phyloP scores from a whole-genome alignment of 1,139 yeast species.

The Arxiozyma heterogenica region DNA sequence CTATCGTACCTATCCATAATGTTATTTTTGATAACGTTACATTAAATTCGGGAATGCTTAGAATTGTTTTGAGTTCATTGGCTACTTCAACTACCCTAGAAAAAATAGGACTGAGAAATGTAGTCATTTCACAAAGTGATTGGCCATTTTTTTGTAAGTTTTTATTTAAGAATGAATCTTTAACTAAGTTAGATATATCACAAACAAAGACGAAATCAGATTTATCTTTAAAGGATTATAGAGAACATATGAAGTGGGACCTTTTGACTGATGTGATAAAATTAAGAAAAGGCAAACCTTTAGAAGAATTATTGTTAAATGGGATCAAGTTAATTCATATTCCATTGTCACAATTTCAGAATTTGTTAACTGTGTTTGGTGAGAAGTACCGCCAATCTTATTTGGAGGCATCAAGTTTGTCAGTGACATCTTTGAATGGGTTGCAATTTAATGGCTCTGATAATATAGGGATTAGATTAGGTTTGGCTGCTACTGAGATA shows the following conservation, averaged over 20 bases:
- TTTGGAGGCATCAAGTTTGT: constrained; percentile 15
- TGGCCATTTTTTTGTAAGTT: constrained; percentile 75
- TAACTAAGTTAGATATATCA: constrained; percentile 69
- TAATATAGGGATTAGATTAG: constrained; percentile 41
- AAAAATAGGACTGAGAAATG: constrained; percentile 70
- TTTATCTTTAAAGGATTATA: constrained; percentile 40
- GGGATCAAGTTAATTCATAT: constrained; percentile 51
- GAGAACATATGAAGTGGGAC: constrained; percentile 73
- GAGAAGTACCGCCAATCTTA: constrained; percentile 16
- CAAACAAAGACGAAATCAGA: constrained; percentile 59
- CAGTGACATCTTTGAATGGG: constrained; percentile 30
- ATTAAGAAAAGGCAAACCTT: constrained; percentile 47
- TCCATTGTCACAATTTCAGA: constrained; percentile 42
- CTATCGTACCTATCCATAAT: constrained; percentile 73
- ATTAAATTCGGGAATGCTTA: constrained; percentile 72
- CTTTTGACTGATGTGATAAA: constrained; percentile 52
- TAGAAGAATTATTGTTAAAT: constrained; percentile 74
- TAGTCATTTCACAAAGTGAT: constrained; percentile 57
- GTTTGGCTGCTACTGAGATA: constrained; percentile 66
- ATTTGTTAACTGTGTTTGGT: constrained; percentile 36
- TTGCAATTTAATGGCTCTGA: background rate
- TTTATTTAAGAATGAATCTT: constrained; percentile 45
- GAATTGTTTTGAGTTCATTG: constrained; percentile 56
- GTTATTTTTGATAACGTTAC: constrained; percentile 77
- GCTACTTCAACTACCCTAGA: constrained; percentile 50